phyloP scores from a whole-genome alignment of 2,329 filamentous ascomycete species.

The Arthrobotrys megalospora region DNA sequence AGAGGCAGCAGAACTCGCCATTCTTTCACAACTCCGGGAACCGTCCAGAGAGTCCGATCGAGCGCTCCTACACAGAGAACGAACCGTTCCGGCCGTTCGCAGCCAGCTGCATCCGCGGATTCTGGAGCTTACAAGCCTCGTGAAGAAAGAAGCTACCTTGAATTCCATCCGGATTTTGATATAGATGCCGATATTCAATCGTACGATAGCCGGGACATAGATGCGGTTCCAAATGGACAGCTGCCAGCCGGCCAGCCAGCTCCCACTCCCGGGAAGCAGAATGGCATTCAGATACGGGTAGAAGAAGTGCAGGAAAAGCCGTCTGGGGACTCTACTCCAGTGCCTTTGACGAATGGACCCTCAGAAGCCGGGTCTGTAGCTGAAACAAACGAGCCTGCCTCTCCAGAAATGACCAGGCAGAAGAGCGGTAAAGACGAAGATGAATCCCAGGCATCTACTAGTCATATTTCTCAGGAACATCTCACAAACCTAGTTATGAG shows the following conservation, averaged over 20 bases:
- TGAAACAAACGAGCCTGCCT: slow-evolving; percentile 44
- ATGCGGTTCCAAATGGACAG: slow-evolving; percentile 71
- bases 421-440: slow-evolving; percentile 54
- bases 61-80: slow-evolving; percentile 34
- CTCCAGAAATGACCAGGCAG: slow-evolving; percentile 49
- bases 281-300: slow-evolving; percentile 69
- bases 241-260: slow-evolving; percentile 33
- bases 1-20: slow-evolving; percentile 58
- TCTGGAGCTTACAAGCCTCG: slow-evolving; percentile 96
- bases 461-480: slow-evolving; percentile 37
- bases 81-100: slow-evolving; percentile 49
- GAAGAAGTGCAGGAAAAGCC: slow-evolving; percentile 67
- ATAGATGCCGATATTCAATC: slow-evolving; percentile 85
- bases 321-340: slow-evolving; percentile 67
- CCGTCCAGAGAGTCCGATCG: slow-evolving; percentile 44
- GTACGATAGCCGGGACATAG: slow-evolving; percentile 86
- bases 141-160: slow-evolving; percentile 96
- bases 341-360: slow-evolving; percentile 41
- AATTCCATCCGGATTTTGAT: slow-evolving; percentile 96
- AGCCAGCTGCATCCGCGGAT: slow-evolving; percentile 69
- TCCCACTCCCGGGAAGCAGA: slow-evolving; percentile 65
- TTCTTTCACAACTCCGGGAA: slow-evolving; percentile 44
- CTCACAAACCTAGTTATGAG: slow-evolving; percentile 52
- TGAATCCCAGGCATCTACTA: slow-evolving; percentile 46
- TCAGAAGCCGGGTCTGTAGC: slow-evolving; percentile 17